Percentiles rank a stretch among this genome's conserved stretches.
Evolutionary conservation across 2,329 filamentous ascomycete species (phyloP).

Genomic region (Apiospora kogelbergensis): DNA sequence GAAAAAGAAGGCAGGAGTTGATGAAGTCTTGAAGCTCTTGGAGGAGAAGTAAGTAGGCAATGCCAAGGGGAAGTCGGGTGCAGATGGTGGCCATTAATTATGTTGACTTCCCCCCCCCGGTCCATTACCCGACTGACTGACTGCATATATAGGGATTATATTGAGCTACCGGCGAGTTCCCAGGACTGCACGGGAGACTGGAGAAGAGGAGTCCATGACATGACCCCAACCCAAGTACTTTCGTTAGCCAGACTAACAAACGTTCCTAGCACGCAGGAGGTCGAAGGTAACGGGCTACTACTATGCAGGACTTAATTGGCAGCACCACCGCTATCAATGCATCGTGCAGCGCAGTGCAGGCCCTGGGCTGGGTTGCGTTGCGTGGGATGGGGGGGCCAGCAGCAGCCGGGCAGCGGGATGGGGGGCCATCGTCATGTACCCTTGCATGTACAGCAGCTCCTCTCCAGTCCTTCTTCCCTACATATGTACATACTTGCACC

Average conservation of each 20-base stretch:
- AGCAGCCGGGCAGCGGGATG: neutral
- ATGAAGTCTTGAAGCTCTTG: neutral
- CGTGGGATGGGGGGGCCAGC: constrained; percentile 3
- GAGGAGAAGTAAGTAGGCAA: neutral
- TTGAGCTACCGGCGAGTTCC: neutral
- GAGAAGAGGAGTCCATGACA: neutral
- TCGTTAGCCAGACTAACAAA: neutral
- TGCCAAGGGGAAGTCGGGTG: neutral
- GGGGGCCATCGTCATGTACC: neutral
- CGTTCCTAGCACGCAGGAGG: neutral
- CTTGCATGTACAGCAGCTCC: neutral
- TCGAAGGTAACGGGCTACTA: neutral
- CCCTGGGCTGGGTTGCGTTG: neutral
- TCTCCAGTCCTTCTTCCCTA: neutral
- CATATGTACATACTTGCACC: too few species aligned
- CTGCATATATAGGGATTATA: neutral
- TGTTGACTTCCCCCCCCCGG: neutral
- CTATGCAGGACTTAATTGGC: constrained; percentile 5
- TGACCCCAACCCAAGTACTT: constrained; percentile 4
- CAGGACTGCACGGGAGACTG: neutral
- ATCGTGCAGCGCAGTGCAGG: neutral
- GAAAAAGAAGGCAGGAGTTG: neutral
- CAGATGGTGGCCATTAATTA: constrained; percentile 2
- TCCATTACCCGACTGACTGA: neutral
- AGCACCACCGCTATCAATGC: constrained; percentile 6